Evolutionary conservation across 164 flowering plant genomes (phyloP).

Genomic region (Tinospora cordifolia): DNA sequence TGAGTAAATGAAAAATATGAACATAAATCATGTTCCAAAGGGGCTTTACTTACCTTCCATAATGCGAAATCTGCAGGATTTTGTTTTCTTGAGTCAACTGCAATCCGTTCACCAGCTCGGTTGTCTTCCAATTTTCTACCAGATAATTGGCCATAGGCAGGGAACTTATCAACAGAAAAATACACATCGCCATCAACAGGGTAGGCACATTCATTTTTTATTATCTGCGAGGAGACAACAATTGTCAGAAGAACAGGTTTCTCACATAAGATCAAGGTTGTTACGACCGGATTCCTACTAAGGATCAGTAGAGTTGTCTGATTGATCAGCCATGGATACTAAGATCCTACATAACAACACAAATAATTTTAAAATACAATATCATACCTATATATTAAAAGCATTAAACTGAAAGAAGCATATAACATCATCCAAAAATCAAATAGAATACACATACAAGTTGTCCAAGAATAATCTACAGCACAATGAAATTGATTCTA

Average conservation of each 20-base stretch:
- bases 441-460: too few species aligned
- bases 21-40: background rate
- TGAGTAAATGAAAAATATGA: background rate
- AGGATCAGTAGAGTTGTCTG: too few species aligned
- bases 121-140: conserved; percentile 69
- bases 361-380: too few species aligned
- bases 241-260: conserved; percentile 3
- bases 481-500: too few species aligned
- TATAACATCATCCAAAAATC: too few species aligned
- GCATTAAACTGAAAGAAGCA: too few species aligned
- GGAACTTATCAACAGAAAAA: conserved; percentile 67
- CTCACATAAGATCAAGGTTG: too few species aligned
- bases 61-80: conserved; percentile 91
- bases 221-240: conserved; percentile 45
- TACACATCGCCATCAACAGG: conserved; percentile 79
- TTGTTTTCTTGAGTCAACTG: conserved; percentile 64
- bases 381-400: too few species aligned
- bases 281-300: too few species aligned
- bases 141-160: conserved; percentile 70
- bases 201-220: conserved; percentile 62
- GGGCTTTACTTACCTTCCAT: conserved; percentile 58
- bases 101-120: conserved; percentile 85
- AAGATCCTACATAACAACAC: too few species aligned
- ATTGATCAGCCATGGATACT: too few species aligned
- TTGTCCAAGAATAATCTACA: too few species aligned